phyloP scores from a whole-genome alignment of 2,329 filamentous ascomycete genomes.

The Fusarium sp. region DNA sequence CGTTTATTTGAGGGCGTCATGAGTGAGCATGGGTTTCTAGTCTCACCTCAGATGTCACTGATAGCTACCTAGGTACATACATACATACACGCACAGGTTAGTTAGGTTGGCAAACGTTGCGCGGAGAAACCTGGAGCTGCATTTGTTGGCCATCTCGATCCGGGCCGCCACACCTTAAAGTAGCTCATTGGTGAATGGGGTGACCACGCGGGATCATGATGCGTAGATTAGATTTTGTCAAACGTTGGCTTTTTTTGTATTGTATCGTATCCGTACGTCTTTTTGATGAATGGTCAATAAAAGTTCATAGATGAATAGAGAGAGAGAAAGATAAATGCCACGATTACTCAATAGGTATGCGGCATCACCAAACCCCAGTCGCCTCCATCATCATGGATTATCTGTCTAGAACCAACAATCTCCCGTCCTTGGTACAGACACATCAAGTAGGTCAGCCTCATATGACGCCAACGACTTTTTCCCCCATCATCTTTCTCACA shows the following conservation, averaged over 20 bases:
- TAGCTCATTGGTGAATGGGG: conserved; percentile 17
- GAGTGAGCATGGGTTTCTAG: not conserved
- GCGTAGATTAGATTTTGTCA: conserved; percentile 33
- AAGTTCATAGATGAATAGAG: not conserved
- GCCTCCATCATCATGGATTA: conserved; percentile 25
- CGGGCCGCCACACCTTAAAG: conserved; percentile 30
- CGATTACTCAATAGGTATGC: not conserved
- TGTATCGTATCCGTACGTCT: not conserved
- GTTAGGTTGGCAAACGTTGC: not conserved
- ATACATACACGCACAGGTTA: not conserved
- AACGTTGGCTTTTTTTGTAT: not conserved
- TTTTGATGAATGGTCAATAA: not conserved
- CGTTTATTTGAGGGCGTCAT: not conserved
- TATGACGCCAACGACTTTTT: conserved; percentile 38
- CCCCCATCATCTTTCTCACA: conserved; percentile 13
- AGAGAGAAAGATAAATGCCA: not conserved
- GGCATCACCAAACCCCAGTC: not conserved
- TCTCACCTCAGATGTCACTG: not conserved
- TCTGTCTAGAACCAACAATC: not conserved
- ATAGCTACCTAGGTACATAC: not conserved
- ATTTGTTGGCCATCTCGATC: conserved; percentile 32
- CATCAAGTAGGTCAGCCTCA: not conserved
- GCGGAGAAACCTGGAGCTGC: not conserved
- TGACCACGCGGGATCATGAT: conserved; percentile 30
- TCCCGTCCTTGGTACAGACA: conserved; percentile 1